phyloP scores from a whole-genome alignment of 2,329 filamentous ascomycete species.

The Fusarium tupiense region DNA sequence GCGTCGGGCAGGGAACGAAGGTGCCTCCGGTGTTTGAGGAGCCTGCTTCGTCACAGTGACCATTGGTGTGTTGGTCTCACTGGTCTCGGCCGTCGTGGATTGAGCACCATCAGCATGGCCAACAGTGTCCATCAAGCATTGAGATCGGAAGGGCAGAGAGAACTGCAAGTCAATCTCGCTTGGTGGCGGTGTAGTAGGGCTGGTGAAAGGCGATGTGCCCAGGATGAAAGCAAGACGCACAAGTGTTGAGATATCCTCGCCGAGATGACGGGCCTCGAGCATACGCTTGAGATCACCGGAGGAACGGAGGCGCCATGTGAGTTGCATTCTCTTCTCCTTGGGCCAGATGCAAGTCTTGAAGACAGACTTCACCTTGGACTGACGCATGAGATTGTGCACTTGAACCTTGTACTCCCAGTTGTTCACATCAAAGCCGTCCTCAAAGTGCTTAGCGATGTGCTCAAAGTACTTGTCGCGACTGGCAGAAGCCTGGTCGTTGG shows the following conservation, averaged over 20 bases:
- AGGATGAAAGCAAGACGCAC: slow-evolving; percentile 57
- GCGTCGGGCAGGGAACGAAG: slow-evolving; percentile 45
- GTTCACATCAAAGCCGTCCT: slow-evolving; percentile 54
- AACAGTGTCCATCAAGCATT: slow-evolving; percentile 49
- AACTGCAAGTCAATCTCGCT: slow-evolving; percentile 53
- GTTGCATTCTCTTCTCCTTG: slow-evolving; percentile 53
- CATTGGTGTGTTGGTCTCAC: slow-evolving; percentile 40
- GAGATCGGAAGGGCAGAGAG: slow-evolving; percentile 49
- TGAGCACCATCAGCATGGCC: slow-evolving; percentile 40
- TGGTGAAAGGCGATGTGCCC: slow-evolving; percentile 53
- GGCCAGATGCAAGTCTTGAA: slow-evolving; percentile 59
- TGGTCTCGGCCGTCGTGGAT: slow-evolving; percentile 41
- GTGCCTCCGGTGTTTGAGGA: slow-evolving; percentile 44
- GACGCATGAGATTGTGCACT: slow-evolving; percentile 57
- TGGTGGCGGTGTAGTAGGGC: slow-evolving; percentile 49
- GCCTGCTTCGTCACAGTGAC: slow-evolving; percentile 43
- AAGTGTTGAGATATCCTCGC: slow-evolving; percentile 53
- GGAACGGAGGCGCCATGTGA: slow-evolving; percentile 54
- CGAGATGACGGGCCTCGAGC: slow-evolving; percentile 56
- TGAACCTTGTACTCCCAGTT: slow-evolving; percentile 57
- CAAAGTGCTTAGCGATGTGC: slow-evolving; percentile 59
- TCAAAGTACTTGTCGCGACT: slow-evolving; percentile 58
- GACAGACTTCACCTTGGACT: slow-evolving; percentile 54
- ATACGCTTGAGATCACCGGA: slow-evolving; percentile 57
- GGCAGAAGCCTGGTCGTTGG: slow-evolving; percentile 48